Evolutionary conservation across 495 filamentous ascomycete species (phyloP).

Genomic region (Melanomma pulvis-pyrius): DNA sequence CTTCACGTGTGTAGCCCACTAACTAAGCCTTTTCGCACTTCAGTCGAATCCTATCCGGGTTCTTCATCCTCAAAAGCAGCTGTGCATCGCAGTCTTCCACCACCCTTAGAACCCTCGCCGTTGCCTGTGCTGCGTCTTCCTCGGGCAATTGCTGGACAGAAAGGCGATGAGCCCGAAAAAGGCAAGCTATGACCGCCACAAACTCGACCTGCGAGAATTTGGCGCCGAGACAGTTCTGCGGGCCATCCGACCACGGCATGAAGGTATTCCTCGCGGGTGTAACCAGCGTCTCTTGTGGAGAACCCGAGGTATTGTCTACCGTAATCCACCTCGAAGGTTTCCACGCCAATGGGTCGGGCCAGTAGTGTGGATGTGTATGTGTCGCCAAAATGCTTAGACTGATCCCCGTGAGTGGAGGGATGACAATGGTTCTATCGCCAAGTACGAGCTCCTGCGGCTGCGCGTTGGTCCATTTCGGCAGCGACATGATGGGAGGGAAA

Average conservation of each 20-base stretch:
- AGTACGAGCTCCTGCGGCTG: conserved; percentile 37
- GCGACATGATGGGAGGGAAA: conserved; percentile 45
- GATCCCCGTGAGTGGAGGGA: conserved; percentile 47
- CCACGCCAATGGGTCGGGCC: conserved; percentile 48
- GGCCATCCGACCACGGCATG: neutral
- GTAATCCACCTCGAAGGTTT: conserved; percentile 42
- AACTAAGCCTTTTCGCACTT: no score
- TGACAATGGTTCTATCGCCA: conserved; percentile 31
- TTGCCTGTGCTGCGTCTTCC: neutral
- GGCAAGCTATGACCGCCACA: neutral
- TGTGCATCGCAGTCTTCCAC: neutral
- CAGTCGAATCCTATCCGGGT: neutral
- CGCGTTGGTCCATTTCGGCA: conserved; percentile 46
- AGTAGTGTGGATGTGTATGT: conserved; percentile 51
- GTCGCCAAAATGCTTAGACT: conserved; percentile 44
- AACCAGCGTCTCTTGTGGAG: neutral
- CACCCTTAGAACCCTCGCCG: neutral
- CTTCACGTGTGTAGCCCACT: no score
- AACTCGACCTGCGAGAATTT: conserved; percentile 4
- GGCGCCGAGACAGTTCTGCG: neutral
- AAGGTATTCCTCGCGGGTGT: neutral
- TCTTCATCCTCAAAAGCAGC: conserved; percentile 8
- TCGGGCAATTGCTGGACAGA: neutral
- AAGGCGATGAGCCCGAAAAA: neutral
- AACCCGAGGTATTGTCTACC: no score